Evolutionary conservation across 1,284 basidiomycete genomes (phyloP), one percentile per base, ranked within the genome.

Genomic region (Ustilago trichophora): DNA sequence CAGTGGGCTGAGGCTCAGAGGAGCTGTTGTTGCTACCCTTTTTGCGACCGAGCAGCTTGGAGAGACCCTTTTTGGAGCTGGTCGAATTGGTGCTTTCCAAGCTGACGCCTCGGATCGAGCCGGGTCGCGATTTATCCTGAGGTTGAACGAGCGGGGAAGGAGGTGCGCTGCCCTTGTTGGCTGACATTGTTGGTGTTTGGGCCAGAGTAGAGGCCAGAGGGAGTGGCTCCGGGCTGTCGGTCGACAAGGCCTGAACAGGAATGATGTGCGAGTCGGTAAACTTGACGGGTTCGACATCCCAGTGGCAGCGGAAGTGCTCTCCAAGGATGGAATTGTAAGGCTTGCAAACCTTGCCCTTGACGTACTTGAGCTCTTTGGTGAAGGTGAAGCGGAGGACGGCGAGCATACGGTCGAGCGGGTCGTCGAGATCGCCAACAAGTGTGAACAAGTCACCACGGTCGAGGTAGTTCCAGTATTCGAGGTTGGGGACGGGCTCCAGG

Each of bases 321-420:
- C 77, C 72, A 3, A 78, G 51, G 33, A 78, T 76, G 22, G 77
- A 78, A 52, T 78, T 78, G 85, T 97, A 98, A 0, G 94, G 93
- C 82, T 98, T 97, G 85, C 91, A 92, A 16, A 96, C 87, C 81
- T 91, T 91, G 36, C 92, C 91, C 34, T 64, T 66, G 55, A 96
- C 86, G 75, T 93, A 95, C 83, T 95, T 96, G 81, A 96, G 89
- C 80, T 98, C 94, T 82, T 97, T 97, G 46, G 92, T 91, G 81
- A 75, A 93, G 10, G 88, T 85, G 82, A 93, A 98, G 22, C 93
- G 88, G 33, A 97, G 82, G 9, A 91, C 90, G 31, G 92, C 90
- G 21, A 98, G 85, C 90, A 98, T 94, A 37, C 94, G 88, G 76
- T 94, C 91, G 63, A 98, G 88, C 21, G 92, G 88, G 78, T 97